Percentiles rank a stretch among this genome's conserved stretches.
Evolutionary conservation across 2,329 filamentous ascomycete species (phyloP).

Genomic region (Whalleya microplaca): DNA sequence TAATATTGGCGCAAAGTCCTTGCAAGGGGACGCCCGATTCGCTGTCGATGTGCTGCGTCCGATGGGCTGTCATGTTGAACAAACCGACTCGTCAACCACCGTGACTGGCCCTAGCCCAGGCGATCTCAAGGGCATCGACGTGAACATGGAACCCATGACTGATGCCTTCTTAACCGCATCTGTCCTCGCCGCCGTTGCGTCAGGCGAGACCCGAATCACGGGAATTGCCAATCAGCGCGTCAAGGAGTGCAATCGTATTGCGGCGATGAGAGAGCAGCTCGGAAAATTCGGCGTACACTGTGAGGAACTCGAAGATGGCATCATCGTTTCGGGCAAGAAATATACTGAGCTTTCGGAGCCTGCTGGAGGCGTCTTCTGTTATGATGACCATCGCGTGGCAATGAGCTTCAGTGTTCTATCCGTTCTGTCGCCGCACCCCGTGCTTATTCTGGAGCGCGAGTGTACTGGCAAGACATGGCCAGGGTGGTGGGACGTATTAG

Average conservation of each 20-base stretch:
- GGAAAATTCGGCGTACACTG: constrained; percentile 90
- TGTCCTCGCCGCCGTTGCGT: constrained; percentile 86
- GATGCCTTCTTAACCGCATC: constrained; percentile 97
- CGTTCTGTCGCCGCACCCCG: constrained; percentile 69
- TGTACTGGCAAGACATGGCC: constrained; percentile 98
- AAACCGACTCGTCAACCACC: constrained; percentile 84
- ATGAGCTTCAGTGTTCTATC: constrained; percentile 97
- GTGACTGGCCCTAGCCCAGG: constrained; percentile 86
- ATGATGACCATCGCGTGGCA: constrained; percentile 95
- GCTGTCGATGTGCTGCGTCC: constrained; percentile 86
- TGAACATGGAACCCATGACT: constrained; percentile 99
- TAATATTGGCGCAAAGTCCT: constrained; percentile 89
- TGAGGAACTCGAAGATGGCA: constrained; percentile 91
- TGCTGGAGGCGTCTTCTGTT: constrained; percentile 78
- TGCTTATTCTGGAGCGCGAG: constrained; percentile 84
- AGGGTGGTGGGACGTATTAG: constrained; percentile 94
- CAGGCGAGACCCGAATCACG: constrained; percentile 80
- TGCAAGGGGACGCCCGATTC: constrained; percentile 95
- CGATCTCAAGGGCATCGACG: constrained; percentile 71
- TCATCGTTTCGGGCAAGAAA: constrained; percentile 66
- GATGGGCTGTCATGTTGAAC: constrained; percentile 91
- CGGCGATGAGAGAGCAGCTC: constrained; percentile 92
- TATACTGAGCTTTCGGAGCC: constrained; percentile 56
- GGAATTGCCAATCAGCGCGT: constrained; percentile 98
- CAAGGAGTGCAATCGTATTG: constrained; percentile 96